Evolutionary conservation across 1,284 basidiomycete species (phyloP).

Genomic region (Apiotrichum porosum): DNA sequence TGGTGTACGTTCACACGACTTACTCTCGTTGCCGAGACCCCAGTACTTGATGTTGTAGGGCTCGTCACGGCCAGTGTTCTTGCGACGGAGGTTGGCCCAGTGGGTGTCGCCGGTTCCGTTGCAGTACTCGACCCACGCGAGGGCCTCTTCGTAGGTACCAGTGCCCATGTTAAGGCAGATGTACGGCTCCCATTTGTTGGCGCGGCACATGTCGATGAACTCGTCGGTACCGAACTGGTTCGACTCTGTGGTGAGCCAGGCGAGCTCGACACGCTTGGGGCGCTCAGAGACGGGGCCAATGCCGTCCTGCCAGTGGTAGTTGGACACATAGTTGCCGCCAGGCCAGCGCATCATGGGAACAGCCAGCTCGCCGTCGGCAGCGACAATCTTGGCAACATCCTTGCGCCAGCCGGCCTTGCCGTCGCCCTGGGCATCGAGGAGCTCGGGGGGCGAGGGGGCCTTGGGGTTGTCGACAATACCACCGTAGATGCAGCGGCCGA

Average conservation of each 20-base stretch:
- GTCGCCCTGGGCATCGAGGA: slow-evolving; percentile 35
- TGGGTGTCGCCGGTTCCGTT: slow-evolving; percentile 53
- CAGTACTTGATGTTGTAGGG: slow-evolving; percentile 56
- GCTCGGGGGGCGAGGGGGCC: slow-evolving; percentile 38
- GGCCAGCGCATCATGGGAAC: slow-evolving; percentile 61
- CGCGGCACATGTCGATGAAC: slow-evolving; percentile 46
- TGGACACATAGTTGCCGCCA: slow-evolving; percentile 56
- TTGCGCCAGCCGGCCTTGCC: slow-evolving; percentile 53
- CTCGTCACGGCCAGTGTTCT: slow-evolving; percentile 58
- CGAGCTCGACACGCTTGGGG: slow-evolving; percentile 59
- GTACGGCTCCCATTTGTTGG: slow-evolving; percentile 54
- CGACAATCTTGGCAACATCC: slow-evolving; percentile 56
- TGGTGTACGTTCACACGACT: slow-evolving; percentile 9
- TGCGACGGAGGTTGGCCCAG: slow-evolving; percentile 60
- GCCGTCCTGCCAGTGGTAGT: slow-evolving; percentile 65
- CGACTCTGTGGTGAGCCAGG: slow-evolving; percentile 59
- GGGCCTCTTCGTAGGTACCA: slow-evolving; percentile 59
- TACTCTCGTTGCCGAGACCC: slow-evolving; percentile 51
- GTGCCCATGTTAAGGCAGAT: slow-evolving; percentile 63
- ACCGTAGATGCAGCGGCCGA: slow-evolving; percentile 60
- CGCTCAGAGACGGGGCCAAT: slow-evolving; percentile 57
- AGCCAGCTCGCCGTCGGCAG: slow-evolving; percentile 53
- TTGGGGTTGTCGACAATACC: slow-evolving; percentile 56
- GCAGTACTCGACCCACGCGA: slow-evolving; percentile 65
- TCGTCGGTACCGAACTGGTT: slow-evolving; percentile 63